phyloP scores from a whole-genome alignment of 768 basidiomycete species.

The Sarcomyxa edulis region DNA sequence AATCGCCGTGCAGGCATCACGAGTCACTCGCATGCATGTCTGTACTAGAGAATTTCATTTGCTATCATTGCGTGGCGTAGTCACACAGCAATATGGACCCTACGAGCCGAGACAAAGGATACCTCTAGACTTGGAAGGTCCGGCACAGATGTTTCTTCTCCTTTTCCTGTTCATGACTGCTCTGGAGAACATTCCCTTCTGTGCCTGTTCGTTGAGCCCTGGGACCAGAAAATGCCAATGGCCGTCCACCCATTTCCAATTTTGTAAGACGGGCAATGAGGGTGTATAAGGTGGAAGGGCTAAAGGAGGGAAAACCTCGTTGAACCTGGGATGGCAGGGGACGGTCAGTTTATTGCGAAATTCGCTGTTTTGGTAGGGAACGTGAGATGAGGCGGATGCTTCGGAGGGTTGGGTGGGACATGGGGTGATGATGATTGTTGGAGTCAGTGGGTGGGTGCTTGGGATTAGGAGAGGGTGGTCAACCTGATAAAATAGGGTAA shows the following conservation, averaged over 20 bases:
- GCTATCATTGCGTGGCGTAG: too few relatives aligned
- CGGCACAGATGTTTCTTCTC: too few relatives aligned
- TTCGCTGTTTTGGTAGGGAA: constrained; percentile 50
- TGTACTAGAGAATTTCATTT: too few relatives aligned
- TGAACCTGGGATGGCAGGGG: constrained; percentile 39
- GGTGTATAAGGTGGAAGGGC: constrained; percentile 11
- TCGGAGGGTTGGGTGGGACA: constrained; percentile 34
- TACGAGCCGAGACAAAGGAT: too few relatives aligned
- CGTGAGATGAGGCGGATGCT: constrained; percentile 31
- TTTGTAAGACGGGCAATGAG: constrained; percentile 22
- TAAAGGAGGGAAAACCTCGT: constrained; percentile 43
- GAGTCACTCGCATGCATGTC: too few relatives aligned
- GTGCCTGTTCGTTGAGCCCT: constrained; percentile 39
- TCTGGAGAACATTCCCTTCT: constrained; percentile 37
- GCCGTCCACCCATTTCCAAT: constrained; percentile 46
- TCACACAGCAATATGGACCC: too few relatives aligned
- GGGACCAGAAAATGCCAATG: constrained; percentile 51
- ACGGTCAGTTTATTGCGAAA: constrained; percentile 48
- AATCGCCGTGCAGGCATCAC: too few relatives aligned
- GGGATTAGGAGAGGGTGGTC: constrained; percentile 22
- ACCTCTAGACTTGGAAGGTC: too few relatives aligned
- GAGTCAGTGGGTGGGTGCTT: constrained; percentile 30
- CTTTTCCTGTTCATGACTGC: constrained; percentile 11
- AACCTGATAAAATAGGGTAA: constrained; percentile 4
- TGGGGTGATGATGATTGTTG: constrained; percentile 47